Percentiles rank a stretch among this genome's conserved stretches.
These are phyloP conservation scores for Discostella stelligeroides DNA, from an alignment of 108 stramenopile genomes.

Conservation along the genomic window DNA sequence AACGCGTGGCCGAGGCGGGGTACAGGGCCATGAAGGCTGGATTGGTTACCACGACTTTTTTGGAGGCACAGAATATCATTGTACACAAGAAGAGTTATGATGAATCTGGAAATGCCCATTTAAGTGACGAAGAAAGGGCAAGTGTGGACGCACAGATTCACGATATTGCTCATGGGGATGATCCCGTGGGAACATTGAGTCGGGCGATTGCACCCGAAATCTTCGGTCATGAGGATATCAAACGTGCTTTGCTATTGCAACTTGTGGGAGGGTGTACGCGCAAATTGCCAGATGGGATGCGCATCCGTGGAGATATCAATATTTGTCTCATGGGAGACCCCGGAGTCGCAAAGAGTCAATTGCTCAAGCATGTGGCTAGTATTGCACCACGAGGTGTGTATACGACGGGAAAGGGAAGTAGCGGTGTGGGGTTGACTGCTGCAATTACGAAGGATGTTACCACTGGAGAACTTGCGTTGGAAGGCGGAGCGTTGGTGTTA, in stretches of 20 bases:
- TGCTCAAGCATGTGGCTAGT: conserved; percentile 94
- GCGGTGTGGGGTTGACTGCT: conserved; percentile 98
- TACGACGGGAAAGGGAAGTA: conserved; percentile 98
- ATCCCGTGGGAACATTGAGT: conserved; percentile 84
- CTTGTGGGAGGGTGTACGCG: conserved; percentile 95
- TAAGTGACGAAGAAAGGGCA: conserved; percentile 60
- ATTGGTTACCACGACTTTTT: conserved; percentile 88
- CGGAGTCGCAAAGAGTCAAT: conserved; percentile 98
- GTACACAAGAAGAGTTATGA: conserved; percentile 93
- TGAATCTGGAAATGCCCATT: conserved; percentile 73
- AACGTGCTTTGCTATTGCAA: conserved; percentile 93
- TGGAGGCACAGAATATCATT: conserved; percentile 86
- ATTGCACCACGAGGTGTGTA: conserved; percentile 97
- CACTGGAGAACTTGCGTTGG: conserved; percentile 97
- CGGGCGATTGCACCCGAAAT: conserved; percentile 97
- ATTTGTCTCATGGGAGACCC: conserved; percentile 99
- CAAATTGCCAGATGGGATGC: conserved; percentile 93
- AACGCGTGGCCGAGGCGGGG: conserved; percentile 73
- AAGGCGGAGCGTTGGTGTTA: conserved; percentile 98
- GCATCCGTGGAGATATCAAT: conserved; percentile 97
- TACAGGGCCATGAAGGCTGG: conserved; percentile 92
- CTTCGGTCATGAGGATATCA: conserved; percentile 98
- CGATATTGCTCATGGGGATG: conserved; percentile 64
- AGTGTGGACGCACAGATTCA: conserved; percentile 63
- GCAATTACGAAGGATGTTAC: conserved; percentile 93